Evolutionary conservation across 2,329 filamentous ascomycete species (phyloP).

Genomic region (Cladophialophora immunda): DNA sequence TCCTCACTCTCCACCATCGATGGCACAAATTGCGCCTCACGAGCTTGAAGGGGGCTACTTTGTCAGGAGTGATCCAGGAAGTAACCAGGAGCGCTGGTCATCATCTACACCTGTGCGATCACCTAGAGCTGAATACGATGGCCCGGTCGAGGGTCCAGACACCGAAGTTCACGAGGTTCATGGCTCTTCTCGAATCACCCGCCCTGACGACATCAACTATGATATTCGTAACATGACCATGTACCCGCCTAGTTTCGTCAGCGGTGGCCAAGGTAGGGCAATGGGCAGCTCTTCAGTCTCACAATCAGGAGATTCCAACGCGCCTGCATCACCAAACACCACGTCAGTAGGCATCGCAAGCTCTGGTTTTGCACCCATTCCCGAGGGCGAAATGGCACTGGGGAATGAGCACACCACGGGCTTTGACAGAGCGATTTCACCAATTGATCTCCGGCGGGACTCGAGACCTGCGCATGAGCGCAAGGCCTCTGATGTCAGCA

Average conservation of each 20-base stretch:
- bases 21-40: constrained; percentile 10
- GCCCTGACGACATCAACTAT: constrained; percentile 25
- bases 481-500: constrained; percentile 17
- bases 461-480: constrained; percentile 13
- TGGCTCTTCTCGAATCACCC: constrained; percentile 5
- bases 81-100: constrained; percentile 21
- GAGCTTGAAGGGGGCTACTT: constrained; percentile 26
- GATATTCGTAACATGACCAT: constrained; percentile 25
- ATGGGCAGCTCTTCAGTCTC: constrained; percentile 12
- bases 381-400: constrained; percentile 7
- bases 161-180: constrained; percentile 24
- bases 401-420: constrained; percentile 10
- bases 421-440: constrained; percentile 13
- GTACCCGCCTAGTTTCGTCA: constrained; percentile 32
- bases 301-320: constrained; percentile 14
- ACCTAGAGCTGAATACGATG: constrained; percentile 16
- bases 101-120: constrained; percentile 25
- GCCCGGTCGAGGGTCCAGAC: constrained; percentile 22
- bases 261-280: constrained; percentile 2
- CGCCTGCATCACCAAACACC: constrained; percentile 16
- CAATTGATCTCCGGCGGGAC: constrained; percentile 9
- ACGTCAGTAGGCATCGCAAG: constrained; percentile 7
- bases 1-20: constrained; percentile 13
- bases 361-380: constrained; percentile 16
- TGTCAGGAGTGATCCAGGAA: not conserved